Percentiles rank a stretch among this genome's conserved stretches.
These are phyloP conservation scores for Tetradesmus obliquus DNA, from an alignment of 139 green algal genomes.

Conservation along the genomic window DNA sequence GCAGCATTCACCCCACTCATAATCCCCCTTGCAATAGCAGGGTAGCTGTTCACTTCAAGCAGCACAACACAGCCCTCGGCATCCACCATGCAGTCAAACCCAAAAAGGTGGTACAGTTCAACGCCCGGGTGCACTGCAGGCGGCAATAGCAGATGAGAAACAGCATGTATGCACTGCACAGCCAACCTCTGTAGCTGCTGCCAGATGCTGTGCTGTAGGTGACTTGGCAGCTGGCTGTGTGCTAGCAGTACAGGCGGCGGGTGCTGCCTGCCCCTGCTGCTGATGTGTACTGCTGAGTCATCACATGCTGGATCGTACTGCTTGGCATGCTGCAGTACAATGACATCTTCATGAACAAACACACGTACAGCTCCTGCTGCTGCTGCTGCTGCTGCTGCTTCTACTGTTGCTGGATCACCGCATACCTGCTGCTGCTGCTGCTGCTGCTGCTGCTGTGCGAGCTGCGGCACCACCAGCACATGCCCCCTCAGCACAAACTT, in stretches of 20 bases:
- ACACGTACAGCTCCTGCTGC: background rate
- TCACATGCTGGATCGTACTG: background rate
- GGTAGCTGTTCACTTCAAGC: conserved; percentile 33
- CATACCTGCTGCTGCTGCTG: background rate
- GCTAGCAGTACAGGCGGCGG: background rate
- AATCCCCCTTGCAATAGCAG: conserved; percentile 26
- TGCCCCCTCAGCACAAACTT: conserved; percentile 32
- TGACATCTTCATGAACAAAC: conserved; percentile 28
- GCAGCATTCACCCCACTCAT: background rate
- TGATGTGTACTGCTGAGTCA: background rate
- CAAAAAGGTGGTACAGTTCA: conserved; percentile 31
- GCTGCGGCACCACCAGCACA: conserved; percentile 1
- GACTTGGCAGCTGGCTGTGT: background rate
- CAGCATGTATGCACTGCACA: background rate
- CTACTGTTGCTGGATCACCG: background rate
- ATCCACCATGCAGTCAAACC: conserved; percentile 28
- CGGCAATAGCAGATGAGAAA: background rate
- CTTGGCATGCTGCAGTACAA: conserved; percentile 19
- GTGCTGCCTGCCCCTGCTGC: background rate
- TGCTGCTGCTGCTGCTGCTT: background rate
- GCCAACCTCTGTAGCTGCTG: conserved; percentile 4
- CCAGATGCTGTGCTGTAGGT: background rate
- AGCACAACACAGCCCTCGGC: background rate
- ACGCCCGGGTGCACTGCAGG: background rate
- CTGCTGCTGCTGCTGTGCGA: background rate